Evolutionary conservation across 2,329 filamentous ascomycete species (phyloP).

Genomic region (Xylariaceae sp.): DNA sequence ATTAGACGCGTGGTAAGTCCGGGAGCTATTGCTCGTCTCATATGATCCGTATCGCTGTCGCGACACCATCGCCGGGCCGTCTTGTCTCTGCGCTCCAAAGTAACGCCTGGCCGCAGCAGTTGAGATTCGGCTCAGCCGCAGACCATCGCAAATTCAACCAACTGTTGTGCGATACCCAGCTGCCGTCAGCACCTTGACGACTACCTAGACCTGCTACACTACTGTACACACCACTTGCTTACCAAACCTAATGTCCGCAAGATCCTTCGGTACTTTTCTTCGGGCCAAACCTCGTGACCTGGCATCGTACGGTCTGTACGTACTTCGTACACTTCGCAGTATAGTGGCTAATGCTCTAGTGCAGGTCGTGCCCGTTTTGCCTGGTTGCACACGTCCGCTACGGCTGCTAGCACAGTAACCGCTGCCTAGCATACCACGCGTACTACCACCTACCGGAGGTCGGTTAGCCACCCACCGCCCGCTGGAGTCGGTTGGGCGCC

Average conservation of each 20-base stretch:
- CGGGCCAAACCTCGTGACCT: slow-evolving; percentile 8
- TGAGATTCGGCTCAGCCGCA: slow-evolving; percentile 7
- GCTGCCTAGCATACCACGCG: not conserved
- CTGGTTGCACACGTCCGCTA: not conserved
- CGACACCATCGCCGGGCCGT: not conserved
- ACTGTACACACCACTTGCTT: not conserved
- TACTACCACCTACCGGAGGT: not conserved
- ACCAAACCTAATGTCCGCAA: slow-evolving; percentile 2
- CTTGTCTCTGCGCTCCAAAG: not conserved
- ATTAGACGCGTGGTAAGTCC: not conserved
- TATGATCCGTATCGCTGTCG: not conserved
- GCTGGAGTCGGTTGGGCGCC: not conserved
- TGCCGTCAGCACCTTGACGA: not conserved
- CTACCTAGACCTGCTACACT: not conserved
- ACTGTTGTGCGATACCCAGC: not conserved
- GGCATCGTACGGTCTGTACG: slow-evolving; percentile 9
- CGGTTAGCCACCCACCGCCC: not conserved
- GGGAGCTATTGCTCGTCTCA: slow-evolving; percentile 1
- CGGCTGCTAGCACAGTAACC: not conserved
- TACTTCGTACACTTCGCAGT: too few species aligned
- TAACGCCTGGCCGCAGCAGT: slow-evolving; percentile 4
- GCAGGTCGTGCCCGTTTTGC: slow-evolving; percentile 12
- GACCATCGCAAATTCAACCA: slow-evolving; percentile 11
- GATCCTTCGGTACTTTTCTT: slow-evolving; percentile 8
- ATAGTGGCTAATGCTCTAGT: not conserved